phyloP scores from a whole-genome alignment of 495 filamentous ascomycete genomes.

The Aspergillus affinis region DNA sequence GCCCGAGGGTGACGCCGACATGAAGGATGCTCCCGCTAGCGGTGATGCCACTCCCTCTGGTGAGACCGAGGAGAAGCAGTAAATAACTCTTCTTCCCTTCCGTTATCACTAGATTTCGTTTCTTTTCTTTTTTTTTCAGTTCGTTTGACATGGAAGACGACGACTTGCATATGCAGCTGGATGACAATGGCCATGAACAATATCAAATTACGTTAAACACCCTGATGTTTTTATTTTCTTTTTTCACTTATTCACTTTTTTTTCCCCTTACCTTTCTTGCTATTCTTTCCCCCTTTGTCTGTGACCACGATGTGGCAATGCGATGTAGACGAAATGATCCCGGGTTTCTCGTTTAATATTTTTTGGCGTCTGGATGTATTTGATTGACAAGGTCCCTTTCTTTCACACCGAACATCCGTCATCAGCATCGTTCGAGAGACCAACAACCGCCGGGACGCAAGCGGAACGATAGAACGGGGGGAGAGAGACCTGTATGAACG shows the following conservation, averaged over 20 bases:
- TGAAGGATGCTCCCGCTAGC: constrained; percentile 52
- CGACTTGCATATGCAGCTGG: constrained; percentile 16
- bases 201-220: constrained; percentile 21
- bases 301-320: constrained; percentile 3
- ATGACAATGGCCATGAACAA: constrained; percentile 26
- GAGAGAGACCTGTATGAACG: background rate
- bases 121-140: constrained; percentile 8
- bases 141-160: constrained; percentile 10
- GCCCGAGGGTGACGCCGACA: constrained; percentile 50
- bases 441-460: background rate
- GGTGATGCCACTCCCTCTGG: constrained; percentile 36
- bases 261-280: constrained; percentile 7
- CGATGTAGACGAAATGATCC: constrained; percentile 6
- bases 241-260: constrained; percentile 4
- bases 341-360: constrained; percentile 3
- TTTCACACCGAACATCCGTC: background rate
- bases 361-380: background rate
- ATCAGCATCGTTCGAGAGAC: background rate
- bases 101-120: background rate
- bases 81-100: constrained; percentile 26
- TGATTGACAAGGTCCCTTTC: background rate
- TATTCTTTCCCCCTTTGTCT: constrained; percentile 13
- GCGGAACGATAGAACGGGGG: background rate
- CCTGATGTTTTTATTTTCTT: constrained; percentile 11
- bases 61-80: constrained; percentile 44